Evolutionary conservation across 352 stramenopile species (phyloP), one percentile per base, ranked within the genome.

Genomic region (Pythium rishiriense): DNA sequence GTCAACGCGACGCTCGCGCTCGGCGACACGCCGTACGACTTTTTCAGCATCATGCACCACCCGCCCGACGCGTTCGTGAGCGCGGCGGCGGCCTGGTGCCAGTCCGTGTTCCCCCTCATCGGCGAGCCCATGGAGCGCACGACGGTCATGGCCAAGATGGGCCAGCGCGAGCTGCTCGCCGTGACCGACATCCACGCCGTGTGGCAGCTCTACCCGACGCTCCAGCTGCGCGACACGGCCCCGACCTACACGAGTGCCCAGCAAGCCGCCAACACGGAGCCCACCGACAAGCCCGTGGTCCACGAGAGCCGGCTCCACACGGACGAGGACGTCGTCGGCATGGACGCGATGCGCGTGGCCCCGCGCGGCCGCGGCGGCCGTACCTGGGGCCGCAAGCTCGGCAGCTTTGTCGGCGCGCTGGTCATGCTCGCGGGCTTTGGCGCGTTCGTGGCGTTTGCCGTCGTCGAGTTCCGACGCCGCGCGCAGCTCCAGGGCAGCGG

Each of bases 11-110:
- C 58, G 24, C 17, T 10, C 14, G 11, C 11, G 24, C 10, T 26
- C 3, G 25, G 61, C 19, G 67, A 74, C 15, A 74, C 75, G 8
- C 79, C 84, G 2, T 94, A 94, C 68, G 83, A 94, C 52, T 89
- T 91, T 58, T 92, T 82, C 72, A 93, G 83, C 62, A 90, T 94
- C 69, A 94, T 94, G 84, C 86, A 94, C 61, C 79, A 90, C 53
- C 79, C 84, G 14, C 55, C 75, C 0, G 74, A 87, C 60, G 86
- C 82, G 7, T 94, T 94, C 42, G 81, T 89, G 33, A 55, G 31
- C 29, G 29, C 12, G 19, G 58, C 31, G 35, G 53, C 62, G 35
- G 25, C 61, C 19, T 91, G 86, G 80, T 94, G 84, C 70, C 69
- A 85, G 42, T 91, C 77, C 12, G 41, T 93, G 4, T 71, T 92